Conservation (phyloP, 768 basidiomycete genomes). For the Podaxis sp. region DNA sequence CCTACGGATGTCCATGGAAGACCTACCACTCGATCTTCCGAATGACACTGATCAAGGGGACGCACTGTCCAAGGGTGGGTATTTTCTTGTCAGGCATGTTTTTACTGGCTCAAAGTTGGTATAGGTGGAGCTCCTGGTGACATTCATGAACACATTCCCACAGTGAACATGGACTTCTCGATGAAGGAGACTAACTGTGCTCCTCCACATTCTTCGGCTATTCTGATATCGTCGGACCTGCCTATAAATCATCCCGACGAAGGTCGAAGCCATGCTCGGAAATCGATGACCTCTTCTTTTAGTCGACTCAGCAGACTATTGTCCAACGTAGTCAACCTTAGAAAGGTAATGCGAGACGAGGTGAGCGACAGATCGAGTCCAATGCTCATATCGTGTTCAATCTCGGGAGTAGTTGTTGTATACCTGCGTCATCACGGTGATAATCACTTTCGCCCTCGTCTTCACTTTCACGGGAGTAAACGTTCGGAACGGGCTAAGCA, state of each 20-base stretch:
- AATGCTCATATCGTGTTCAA: not conserved
- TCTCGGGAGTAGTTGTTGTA: constrained; percentile 40
- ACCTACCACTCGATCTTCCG: constrained; percentile 28
- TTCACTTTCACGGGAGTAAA: constrained; percentile 48
- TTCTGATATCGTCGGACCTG: not conserved
- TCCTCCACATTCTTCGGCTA: not conserved
- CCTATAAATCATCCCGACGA: not conserved
- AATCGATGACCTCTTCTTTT: constrained; percentile 21
- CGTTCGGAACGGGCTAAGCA: constrained; percentile 37
- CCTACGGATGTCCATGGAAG: constrained; percentile 41
- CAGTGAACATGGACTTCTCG: not conserved
- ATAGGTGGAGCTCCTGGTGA: not conserved
- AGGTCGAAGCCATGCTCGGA: constrained; percentile 9
- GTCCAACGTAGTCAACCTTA: constrained; percentile 50
- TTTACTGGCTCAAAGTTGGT: not conserved
- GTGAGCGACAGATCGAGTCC: constrained; percentile 26
- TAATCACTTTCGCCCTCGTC: constrained; percentile 43
- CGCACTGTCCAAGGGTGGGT: constrained; percentile 42
- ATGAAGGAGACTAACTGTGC: not conserved
- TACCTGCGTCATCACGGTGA: constrained; percentile 47
- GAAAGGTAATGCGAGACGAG: constrained; percentile 58
- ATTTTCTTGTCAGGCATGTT: constrained; percentile 27
- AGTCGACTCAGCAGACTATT: constrained; percentile 45
- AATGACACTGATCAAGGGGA: constrained; percentile 20
- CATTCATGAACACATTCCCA: not conserved